These are phyloP conservation scores for Russula sp. DNA, from an alignment of 768 basidiomycete genomes.

Conservation along the genomic window DNA sequence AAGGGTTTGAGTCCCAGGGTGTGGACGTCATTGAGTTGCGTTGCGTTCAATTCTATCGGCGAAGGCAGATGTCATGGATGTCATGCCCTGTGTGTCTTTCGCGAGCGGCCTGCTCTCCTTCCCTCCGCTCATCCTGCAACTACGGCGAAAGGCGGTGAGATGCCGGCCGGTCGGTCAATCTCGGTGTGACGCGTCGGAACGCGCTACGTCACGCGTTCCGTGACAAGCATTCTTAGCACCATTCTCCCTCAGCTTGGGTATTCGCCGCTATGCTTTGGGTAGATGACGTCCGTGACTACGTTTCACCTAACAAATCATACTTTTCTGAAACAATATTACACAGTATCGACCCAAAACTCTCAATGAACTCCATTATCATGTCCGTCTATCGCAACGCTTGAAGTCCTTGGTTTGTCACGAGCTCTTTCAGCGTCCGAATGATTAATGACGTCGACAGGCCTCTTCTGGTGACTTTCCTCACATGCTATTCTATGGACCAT, in stretches of 20 bases:
- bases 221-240: neutral
- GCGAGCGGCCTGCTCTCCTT: neutral
- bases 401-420: constrained; percentile 57
- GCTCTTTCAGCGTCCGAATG: neutral
- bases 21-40: neutral
- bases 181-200: constrained; percentile 19
- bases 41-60: neutral
- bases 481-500: constrained; percentile 95
- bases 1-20: neutral
- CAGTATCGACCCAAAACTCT: constrained; percentile 83
- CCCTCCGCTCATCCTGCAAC: too few relatives aligned
- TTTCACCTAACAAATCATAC: neutral
- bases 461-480: constrained; percentile 94
- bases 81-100: neutral
- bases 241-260: neutral
- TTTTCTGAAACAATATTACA: neutral
- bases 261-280: constrained; percentile 37
- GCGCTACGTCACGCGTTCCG: constrained; percentile 21
- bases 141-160: neutral
- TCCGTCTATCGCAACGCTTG: constrained; percentile 68
- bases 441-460: constrained; percentile 40
- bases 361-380: constrained; percentile 84
- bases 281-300: constrained; percentile 35
- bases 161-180: constrained; percentile 16
- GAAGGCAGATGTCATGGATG: neutral